phyloP scores from a whole-genome alignment of 1,139 yeast species.

The Pneumocystis oryctolagi region DNA sequence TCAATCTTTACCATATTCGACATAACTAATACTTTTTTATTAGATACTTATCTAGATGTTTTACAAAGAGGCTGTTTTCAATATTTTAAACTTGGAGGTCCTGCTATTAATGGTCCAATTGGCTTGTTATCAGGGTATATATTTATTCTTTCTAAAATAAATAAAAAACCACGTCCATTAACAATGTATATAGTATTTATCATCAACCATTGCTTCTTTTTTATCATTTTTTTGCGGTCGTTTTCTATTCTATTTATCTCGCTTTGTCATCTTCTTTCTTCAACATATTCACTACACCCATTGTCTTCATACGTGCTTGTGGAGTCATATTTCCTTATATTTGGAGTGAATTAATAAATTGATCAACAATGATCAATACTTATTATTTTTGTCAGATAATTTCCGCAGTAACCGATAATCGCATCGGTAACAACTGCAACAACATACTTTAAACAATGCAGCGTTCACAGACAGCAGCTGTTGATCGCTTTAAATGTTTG shows the following conservation, averaged over 20 bases:
- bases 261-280: not conserved
- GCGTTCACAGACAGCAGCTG: not conserved
- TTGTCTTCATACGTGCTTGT: conserved; percentile 10
- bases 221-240: conserved; percentile 13
- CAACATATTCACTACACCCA: not conserved
- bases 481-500: not conserved
- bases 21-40: not conserved
- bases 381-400: not conserved
- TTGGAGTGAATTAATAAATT: not conserved
- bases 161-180: too few relatives aligned
- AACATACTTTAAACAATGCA: not conserved
- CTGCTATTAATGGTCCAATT: conserved; percentile 62
- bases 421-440: not conserved
- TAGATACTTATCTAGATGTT: conserved; percentile 31
- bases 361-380: not conserved
- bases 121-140: conserved; percentile 69
- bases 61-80: conserved; percentile 80
- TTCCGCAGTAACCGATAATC: not conserved
- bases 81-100: conserved; percentile 76
- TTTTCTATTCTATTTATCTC: conserved; percentile 11
- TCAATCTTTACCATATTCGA: not conserved
- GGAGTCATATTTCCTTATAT: conserved; percentile 11
- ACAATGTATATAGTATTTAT: conserved; percentile 19
- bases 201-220: conserved; percentile 10
- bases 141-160: too few relatives aligned